Percentiles rank a stretch among this genome's conserved stretches.
Conservation (phyloP, 495 filamentous ascomycete genomes). For the Penicillium lagena region DNA sequence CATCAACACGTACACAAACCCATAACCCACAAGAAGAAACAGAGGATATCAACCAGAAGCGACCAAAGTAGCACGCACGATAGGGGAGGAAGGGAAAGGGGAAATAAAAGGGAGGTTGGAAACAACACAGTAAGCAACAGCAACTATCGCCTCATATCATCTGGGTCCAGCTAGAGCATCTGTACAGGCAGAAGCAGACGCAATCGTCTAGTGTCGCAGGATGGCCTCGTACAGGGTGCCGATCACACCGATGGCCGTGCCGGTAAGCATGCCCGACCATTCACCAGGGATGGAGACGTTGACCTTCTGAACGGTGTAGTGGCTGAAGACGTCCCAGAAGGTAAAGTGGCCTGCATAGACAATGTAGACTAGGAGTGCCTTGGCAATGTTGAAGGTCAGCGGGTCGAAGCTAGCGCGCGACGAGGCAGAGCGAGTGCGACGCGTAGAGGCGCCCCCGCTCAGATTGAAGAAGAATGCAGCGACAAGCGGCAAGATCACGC, state of each 20-base stretch:
- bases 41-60: constrained; percentile 1
- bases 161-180: constrained; percentile 3
- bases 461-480: constrained; percentile 87
- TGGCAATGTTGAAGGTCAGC: constrained; percentile 79
- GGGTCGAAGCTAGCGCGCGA: constrained; percentile 65
- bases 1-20: constrained; percentile 18
- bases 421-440: constrained; percentile 15
- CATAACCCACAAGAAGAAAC: constrained; percentile 4
- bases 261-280: constrained; percentile 63
- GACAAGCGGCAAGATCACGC: constrained; percentile 58
- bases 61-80: background rate
- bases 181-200: constrained; percentile 13
- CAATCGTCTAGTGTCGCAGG: constrained; percentile 55
- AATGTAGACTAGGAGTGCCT: constrained; percentile 70
- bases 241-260: constrained; percentile 62
- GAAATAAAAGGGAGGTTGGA: background rate
- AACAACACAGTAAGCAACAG: background rate
- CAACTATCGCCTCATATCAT: background rate
- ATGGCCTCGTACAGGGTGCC: constrained; percentile 78
- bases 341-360: constrained; percentile 68
- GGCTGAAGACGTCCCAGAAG: constrained; percentile 56
- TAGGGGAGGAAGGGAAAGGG: background rate
- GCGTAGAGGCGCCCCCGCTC: constrained; percentile 25
- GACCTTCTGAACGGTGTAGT: constrained; percentile 52
- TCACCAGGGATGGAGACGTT: constrained; percentile 64